These are phyloP conservation scores for Fusarium sp. DNA, from an alignment of 2,329 filamentous ascomycete genomes.

Conservation along the genomic window DNA sequence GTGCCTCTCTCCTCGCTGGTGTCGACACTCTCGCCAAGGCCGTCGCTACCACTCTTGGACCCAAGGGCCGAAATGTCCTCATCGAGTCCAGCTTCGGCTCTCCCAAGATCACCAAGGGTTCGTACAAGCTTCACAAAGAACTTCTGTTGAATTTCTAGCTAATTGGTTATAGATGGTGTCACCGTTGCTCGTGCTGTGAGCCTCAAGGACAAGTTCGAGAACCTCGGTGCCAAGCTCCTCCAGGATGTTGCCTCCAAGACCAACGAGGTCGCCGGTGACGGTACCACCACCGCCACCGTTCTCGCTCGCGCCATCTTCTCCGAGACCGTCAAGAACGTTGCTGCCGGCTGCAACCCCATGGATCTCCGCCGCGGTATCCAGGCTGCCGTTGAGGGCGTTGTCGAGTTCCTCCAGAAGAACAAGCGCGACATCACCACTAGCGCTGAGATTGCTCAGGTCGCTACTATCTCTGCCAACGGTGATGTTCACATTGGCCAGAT, in stretches of 20 bases:
- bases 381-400: constrained; percentile 92
- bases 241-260: constrained; percentile 99
- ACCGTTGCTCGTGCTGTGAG: constrained; percentile 89
- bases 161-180: constrained; percentile 74
- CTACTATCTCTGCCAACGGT: constrained; percentile 97
- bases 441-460: constrained; percentile 96
- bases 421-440: constrained; percentile 98
- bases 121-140: constrained; percentile 39
- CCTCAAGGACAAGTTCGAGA: constrained; percentile 99
- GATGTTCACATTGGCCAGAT: constrained; percentile 94
- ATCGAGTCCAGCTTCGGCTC: constrained; percentile 99
- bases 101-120: constrained; percentile 99
- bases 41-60: constrained; percentile 94
- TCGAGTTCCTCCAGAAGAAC: constrained; percentile 93
- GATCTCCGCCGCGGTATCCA: constrained; percentile 97
- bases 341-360: constrained; percentile 99
- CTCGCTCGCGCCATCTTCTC: constrained; percentile 98
- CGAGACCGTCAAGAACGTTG: constrained; percentile 99
- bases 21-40: constrained; percentile 97
- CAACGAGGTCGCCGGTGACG: constrained; percentile 98
- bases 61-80: constrained; percentile 97
- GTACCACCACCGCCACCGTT: constrained; percentile 97
- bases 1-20: constrained; percentile 88
- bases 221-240: constrained; percentile 94
- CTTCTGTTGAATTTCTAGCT: constrained; percentile 16